Base-by-base conservation (phyloP, 345 rosid genomes). In the Fremontodendron californicum region DNA sequence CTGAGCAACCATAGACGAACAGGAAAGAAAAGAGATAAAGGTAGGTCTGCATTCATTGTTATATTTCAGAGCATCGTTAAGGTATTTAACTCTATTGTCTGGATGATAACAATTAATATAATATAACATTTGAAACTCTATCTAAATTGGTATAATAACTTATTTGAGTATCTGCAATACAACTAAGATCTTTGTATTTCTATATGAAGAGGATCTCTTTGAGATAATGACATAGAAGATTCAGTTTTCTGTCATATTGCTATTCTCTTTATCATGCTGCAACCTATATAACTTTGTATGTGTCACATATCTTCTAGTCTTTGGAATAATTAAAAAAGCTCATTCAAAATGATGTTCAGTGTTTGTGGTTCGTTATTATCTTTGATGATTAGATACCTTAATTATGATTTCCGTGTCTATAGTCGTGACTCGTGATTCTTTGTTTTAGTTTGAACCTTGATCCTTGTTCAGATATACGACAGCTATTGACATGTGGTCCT, bases 401-500 rank as follows among this genome's bases (percentile, higher is more conserved):
- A 46, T 43, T 40, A 52, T 31, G 54, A 51, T 74, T 62, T 75
- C 33, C 8, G 13, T 18, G 25, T 49, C 58, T 70, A 16, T 70
- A 29, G 43, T n/a, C 29, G 25, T 33, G n/a, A n/a, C n/a, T n/a
- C n/a, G 6, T 71, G 74, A 48, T 62, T 35, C 21, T 64, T 65
- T 3, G 33, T 58, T 25, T 60, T 65, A 76, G 70, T 75, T 79
- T 80, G 76, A 70, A 77, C 81, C 90, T 88, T 93, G 84, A 90
- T 85, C 62, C 73, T 71, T 80, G 65, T 85, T 43, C 75, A 96
- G 99, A 94, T 96, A 96, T 86, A 88, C 98, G 43, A 94, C 98
- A 8, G 91, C 94, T 78, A 94, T 94, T 76, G 99, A 96, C 86
- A 96, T 96, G 99, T 96, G 98, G 99, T 96, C 99, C 83, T 91